Conservation (phyloP, 2,329 filamentous ascomycete genomes). For the Tolypocladium ophioglossoides region DNA sequence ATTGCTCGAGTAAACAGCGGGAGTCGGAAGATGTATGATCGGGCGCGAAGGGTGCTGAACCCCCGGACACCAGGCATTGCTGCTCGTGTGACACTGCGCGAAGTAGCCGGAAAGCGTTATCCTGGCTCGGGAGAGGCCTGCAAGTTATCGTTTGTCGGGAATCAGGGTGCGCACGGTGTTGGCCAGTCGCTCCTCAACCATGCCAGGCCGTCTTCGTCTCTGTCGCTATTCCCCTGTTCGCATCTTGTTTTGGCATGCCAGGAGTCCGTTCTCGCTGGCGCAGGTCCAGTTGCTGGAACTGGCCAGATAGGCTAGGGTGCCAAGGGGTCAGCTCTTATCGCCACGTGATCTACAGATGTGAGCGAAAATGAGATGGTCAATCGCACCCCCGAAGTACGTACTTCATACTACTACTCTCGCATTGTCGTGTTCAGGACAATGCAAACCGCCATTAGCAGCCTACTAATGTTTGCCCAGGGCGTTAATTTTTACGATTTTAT, state of each 20-base stretch:
- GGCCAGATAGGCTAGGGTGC: background rate
- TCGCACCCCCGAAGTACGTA: too few species aligned
- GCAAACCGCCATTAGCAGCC: background rate
- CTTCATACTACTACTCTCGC: too few species aligned
- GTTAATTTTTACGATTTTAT: background rate
- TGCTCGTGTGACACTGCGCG: background rate
- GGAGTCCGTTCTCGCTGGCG: background rate
- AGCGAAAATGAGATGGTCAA: too few species aligned
- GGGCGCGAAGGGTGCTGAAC: slow-evolving; percentile 63
- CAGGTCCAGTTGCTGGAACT: background rate
- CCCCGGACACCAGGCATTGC: slow-evolving; percentile 12
- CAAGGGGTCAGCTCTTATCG: background rate
- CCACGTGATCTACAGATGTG: background rate
- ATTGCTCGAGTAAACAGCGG: slow-evolving; percentile 75
- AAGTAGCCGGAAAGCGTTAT: background rate
- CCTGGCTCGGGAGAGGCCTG: background rate
- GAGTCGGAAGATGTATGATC: slow-evolving; percentile 74
- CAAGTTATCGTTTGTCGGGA: background rate
- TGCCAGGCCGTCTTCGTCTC: background rate
- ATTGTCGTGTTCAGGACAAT: background rate
- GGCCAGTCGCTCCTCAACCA: background rate
- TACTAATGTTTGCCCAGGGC: background rate
- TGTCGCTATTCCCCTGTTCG: background rate
- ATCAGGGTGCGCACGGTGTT: background rate
- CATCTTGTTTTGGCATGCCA: background rate